A percentile compares a stretch with the other conserved stretches of the same genome.
phyloP scores from a whole-genome alignment of 306 rosid genomes.

The Ceratonia siliqua region DNA sequence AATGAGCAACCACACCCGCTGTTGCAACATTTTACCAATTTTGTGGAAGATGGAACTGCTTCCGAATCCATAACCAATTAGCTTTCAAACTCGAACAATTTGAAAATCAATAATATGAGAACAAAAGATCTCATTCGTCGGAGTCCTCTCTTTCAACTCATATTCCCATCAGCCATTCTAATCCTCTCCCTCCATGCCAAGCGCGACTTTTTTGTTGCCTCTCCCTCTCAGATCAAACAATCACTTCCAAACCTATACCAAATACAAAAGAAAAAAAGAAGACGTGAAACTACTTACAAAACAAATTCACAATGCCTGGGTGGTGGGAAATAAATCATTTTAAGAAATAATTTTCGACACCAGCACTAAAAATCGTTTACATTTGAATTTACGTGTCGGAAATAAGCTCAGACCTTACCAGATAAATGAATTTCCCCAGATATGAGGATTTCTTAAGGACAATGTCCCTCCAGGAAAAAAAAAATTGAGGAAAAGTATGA shows the following conservation, averaged over 20 bases:
- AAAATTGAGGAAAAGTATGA: not conserved
- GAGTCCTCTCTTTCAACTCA: constrained; percentile 17
- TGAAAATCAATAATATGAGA: constrained; percentile 34
- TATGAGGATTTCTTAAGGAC: not conserved
- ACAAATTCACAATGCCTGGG: not conserved
- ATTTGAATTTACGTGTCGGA: not conserved
- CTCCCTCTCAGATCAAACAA: constrained; percentile 48
- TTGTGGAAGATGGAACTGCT: constrained; percentile 52
- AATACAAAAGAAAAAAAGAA: not conserved
- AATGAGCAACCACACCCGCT: constrained; percentile 67
- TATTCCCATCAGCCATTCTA: constrained; percentile 29
- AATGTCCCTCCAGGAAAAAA: not conserved
- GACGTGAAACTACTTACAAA: constrained; percentile 8
- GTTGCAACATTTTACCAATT: constrained; percentile 60
- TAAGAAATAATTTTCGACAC: not conserved
- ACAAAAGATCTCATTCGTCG: constrained; percentile 1
- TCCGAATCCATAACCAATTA: constrained; percentile 61
- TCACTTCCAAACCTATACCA: constrained; percentile 41
- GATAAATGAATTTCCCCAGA: not conserved
- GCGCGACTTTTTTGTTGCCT: constrained; percentile 31
- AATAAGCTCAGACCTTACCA: constrained; percentile 13
- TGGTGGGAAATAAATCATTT: not conserved
- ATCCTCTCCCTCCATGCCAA: constrained; percentile 41
- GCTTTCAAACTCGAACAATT: constrained; percentile 49
- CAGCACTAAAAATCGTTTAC: not conserved